Evolutionary conservation across 2,329 filamentous ascomycete genomes (phyloP), one percentile per base, ranked within the genome.

Genomic region (Zymoseptoria brevis): DNA sequence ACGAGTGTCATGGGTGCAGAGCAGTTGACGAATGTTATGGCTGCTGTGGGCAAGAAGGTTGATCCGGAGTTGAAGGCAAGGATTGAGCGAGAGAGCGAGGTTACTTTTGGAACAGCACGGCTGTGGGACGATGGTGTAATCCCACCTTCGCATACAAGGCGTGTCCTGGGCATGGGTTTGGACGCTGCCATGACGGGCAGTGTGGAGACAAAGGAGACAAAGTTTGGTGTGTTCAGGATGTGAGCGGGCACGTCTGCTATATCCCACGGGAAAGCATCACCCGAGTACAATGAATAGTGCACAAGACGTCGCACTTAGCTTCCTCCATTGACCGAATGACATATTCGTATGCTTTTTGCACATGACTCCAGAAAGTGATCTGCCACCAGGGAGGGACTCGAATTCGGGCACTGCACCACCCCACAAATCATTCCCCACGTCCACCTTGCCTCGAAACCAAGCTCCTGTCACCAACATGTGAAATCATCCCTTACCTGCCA

Each of bases 1-100:
- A 90, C 96, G 55, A 90, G 89, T 30, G 92, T 99, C 67, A 99
- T 99, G 94, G 94, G 94, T 19, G 83, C 88, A 49, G 93, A 96
- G 76, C 93, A 97, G 78, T 80, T 99, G 41, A 87, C 87, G 7
- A 84, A 87, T 3, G 94, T 99, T 62, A 97, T 99, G 94, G 89
- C 91, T 76, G 89, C 92, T 1, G 93, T 99, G 0, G 92, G 93
- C 8, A 88, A 89, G 75, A 84, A 84, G 60, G 86, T 85, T 1
- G 92, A 96, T 72, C 88, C 89, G 0, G 87, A 86, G 62, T 78
- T 97, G 62, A 89, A 88, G 75, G 85, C 84, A 49, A 81, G 93
- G 52, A 97, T 99, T 67, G 93, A 97, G 72, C 81, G 81, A 55
- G 93, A 97, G 78, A 96, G 89, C 57, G 89, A 96, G 67, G 90